These are phyloP conservation scores for Ogataea nitratoaversa DNA, from an alignment of 805 yeast genomes.

Conservation along the genomic window DNA sequence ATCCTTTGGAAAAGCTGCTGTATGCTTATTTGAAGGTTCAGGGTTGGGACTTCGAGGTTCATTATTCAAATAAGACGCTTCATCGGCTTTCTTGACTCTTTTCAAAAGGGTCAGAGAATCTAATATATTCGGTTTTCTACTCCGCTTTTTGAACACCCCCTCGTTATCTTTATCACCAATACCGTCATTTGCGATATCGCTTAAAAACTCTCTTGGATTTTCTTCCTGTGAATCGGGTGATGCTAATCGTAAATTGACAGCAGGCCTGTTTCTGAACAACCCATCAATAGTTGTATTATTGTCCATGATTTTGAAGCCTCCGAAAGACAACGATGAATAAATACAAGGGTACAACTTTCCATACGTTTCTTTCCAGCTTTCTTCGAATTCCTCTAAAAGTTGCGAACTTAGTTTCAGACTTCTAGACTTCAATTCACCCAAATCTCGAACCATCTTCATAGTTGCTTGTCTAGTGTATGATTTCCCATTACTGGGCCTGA, in stretches of 20 bases:
- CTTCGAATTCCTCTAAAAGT: slow-evolving; percentile 21
- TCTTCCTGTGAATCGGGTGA: no score
- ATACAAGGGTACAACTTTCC: slow-evolving; percentile 43
- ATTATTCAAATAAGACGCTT: no score
- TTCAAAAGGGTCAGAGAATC: background rate
- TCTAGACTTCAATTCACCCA: slow-evolving; percentile 33
- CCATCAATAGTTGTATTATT: slow-evolving; percentile 24
- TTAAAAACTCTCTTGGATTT: no score
- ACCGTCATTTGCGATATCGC: no score
- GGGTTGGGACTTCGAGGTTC: background rate
- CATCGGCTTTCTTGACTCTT: background rate
- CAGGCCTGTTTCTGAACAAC: slow-evolving; percentile 4
- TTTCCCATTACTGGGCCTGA: slow-evolving; percentile 18
- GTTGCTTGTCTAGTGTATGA: slow-evolving; percentile 40
- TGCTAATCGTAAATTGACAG: no score
- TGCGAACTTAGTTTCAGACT: slow-evolving; percentile 19
- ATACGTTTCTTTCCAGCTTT: slow-evolving; percentile 21
- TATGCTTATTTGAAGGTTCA: background rate
- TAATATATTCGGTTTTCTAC: background rate
- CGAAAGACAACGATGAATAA: slow-evolving; percentile 46
- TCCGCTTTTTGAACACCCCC: no score
- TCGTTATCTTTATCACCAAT: no score
- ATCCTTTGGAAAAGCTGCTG: background rate
- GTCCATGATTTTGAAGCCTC: slow-evolving; percentile 47
- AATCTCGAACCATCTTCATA: slow-evolving; percentile 32